A percentile compares a stretch with the other conserved stretches of the same genome.
Conservation (phyloP, 306 rosid genomes). For the Pueraria montana region DNA sequence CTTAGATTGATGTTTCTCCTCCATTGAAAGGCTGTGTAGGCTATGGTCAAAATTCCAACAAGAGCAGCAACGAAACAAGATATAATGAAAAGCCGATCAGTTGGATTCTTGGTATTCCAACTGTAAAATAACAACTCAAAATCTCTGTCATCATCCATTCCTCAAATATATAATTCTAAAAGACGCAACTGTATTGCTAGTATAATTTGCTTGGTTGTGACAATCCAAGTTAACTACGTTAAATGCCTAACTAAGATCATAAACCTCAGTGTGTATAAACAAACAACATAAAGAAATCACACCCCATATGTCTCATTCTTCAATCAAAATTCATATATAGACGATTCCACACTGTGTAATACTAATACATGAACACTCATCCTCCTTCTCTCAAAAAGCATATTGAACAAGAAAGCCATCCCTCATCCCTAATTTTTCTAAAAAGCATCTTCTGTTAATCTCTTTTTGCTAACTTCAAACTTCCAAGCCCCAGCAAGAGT, state of each 20-base stretch:
- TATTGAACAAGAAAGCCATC: conserved; percentile 18
- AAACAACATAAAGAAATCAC: conserved; percentile 27
- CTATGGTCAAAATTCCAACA: conserved; percentile 91
- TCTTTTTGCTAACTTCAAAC: conserved; percentile 17
- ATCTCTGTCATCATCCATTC: conserved; percentile 84
- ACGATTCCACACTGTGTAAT: conserved; percentile 33
- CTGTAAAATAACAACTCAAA: conserved; percentile 70
- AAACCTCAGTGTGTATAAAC: conserved; percentile 2
- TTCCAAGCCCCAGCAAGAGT: not conserved
- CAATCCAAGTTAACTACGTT: conserved; percentile 35
- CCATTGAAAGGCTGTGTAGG: conserved; percentile 95
- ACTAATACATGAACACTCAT: conserved; percentile 46
- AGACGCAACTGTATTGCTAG: conserved; percentile 21
- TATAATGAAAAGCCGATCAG: conserved; percentile 75
- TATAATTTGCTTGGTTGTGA: conserved; percentile 36
- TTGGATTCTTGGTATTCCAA: conserved; percentile 87
- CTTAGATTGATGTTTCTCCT: conserved; percentile 93
- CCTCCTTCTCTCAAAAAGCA: conserved; percentile 38
- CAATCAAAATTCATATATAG: conserved; percentile 10
- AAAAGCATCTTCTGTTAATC: conserved; percentile 36
- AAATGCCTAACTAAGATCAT: conserved; percentile 34
- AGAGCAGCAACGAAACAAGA: conserved; percentile 81
- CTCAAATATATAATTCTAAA: conserved; percentile 42
- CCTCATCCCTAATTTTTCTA: conserved; percentile 38
- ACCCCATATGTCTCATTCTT: conserved; percentile 27